Evolutionary conservation across 805 yeast species (phyloP), one percentile per base, ranked within the genome.

Genomic region (Suhomyces sp.): DNA sequence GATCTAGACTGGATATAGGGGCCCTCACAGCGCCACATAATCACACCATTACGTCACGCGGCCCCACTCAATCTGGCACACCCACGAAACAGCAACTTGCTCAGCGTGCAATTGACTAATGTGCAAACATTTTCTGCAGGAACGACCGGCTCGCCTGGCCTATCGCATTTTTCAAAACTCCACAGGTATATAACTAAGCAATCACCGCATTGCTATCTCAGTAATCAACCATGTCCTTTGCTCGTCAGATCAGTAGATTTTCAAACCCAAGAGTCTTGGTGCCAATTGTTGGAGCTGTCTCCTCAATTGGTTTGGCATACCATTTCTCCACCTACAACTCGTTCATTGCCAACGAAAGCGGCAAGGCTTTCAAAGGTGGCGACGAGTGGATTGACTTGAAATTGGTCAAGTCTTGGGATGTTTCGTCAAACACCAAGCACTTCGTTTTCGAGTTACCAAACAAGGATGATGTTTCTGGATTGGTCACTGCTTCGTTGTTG

Each of bases 401-500:
- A 65, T 69, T 81, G 51, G 53, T 63, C 48, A 64, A 66, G 55
- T 64, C 76, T 49, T 72, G 72, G 60, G 78, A 82, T 24, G 66
- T 86, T 40, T 81, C 89, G 15, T 68, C 76, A 29, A 86, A 87
- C 71, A 79, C 93, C 64, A 87, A 83, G 71, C 79, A 82, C 62
- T 80, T 88, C 65, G 78, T 83, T 23, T 90, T 92, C 62, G 85
- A 82, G 56, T 81, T 91, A 60, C 88, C 88, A 36, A 69, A 79
- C 50, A 68, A 79, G 23, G 92, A 87, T 64, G 82, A 85, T 55
- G 83, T 77, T 17, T 79, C 90, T 29, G 98, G 98, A 35, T 80
- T 91, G 61, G 74, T 80, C 59, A 80, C 87, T 49, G 96, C 98
- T 44, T 88, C 94, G 29, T 83, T 87, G 58, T 69, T 94, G 45